Conservation (phyloP, 768 basidiomycete species). For the Termitomyces titanicus region DNA sequence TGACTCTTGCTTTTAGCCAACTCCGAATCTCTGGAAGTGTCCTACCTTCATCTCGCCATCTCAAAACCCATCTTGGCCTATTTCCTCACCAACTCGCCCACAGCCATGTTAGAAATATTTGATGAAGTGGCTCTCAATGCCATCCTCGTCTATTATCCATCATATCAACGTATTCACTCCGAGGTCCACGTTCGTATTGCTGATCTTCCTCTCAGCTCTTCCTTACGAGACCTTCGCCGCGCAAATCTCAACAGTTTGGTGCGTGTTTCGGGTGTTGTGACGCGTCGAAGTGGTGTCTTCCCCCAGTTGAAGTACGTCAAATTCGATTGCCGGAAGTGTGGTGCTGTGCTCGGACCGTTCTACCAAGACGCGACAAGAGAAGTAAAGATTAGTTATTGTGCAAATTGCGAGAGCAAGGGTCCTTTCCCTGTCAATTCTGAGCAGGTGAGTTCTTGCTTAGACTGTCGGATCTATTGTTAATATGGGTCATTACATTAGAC, state of each 20-base stretch:
- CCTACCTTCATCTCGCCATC: slow-evolving; percentile 89
- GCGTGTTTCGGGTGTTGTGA: slow-evolving; percentile 94
- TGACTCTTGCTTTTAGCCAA: slow-evolving; percentile 59
- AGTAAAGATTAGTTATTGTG: slow-evolving; percentile 91
- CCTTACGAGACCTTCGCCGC: slow-evolving; percentile 91
- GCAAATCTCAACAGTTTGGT: slow-evolving; percentile 93
- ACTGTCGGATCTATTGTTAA: too few relatives aligned
- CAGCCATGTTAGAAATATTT: slow-evolving; percentile 90
- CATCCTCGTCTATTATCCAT: slow-evolving; percentile 93
- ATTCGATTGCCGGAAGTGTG: slow-evolving; percentile 95
- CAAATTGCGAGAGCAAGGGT: slow-evolving; percentile 90
- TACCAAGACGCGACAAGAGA: slow-evolving; percentile 96
- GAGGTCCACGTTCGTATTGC: slow-evolving; percentile 98
- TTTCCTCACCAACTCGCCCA: slow-evolving; percentile 93
- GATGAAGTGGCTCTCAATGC: slow-evolving; percentile 93
- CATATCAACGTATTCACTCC: slow-evolving; percentile 94
- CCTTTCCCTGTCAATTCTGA: slow-evolving; percentile 97
- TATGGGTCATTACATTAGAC: slow-evolving; percentile 60
- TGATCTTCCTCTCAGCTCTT: slow-evolving; percentile 85
- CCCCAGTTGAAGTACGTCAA: slow-evolving; percentile 99
- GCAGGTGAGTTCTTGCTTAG: slow-evolving; percentile 51
- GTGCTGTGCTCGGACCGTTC: slow-evolving; percentile 92
- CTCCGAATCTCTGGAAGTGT: slow-evolving; percentile 95
- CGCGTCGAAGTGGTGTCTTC: slow-evolving; percentile 92
- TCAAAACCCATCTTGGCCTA: slow-evolving; percentile 96